A percentile compares a stretch with the other conserved stretches of the same genome.
phyloP scores from a whole-genome alignment of 208 protist genomes.

The Porcisia deanei region DNA sequence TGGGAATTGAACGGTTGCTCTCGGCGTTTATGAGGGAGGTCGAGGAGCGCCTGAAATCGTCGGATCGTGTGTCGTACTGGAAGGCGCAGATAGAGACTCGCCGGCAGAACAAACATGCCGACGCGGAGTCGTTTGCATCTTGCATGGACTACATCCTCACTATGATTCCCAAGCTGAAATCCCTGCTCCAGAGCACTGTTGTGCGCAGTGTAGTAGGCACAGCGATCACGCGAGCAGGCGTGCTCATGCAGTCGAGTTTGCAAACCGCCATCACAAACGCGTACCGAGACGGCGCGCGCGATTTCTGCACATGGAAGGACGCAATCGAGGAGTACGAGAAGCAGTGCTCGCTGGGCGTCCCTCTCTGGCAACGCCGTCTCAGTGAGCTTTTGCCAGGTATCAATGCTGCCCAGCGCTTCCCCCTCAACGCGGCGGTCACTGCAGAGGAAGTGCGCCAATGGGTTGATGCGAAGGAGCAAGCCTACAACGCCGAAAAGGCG shows the following conservation, averaged over 20 bases:
- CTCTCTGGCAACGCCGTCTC: conserved; percentile 69
- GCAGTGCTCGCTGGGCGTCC: conserved; percentile 50
- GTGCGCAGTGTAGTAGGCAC: conserved; percentile 78
- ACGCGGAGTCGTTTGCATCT: conserved; percentile 45
- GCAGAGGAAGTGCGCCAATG: conserved; percentile 59
- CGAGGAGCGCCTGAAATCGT: conserved; percentile 55
- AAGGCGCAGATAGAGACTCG: conserved; percentile 53
- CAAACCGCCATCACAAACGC: conserved; percentile 54
- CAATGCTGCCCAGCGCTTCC: conserved; percentile 68
- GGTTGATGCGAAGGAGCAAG: conserved; percentile 52
- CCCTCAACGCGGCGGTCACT: conserved; percentile 47
- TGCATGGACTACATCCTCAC: conserved; percentile 72
- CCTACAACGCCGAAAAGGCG: conserved; percentile 42
- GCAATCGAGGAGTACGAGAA: conserved; percentile 63
- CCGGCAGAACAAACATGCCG: conserved; percentile 20
- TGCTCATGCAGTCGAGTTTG: conserved; percentile 66
- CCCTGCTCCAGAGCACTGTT: conserved; percentile 70
- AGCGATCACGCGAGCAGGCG: conserved; percentile 60
- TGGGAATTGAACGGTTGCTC: conserved; percentile 78
- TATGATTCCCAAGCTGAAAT: conserved; percentile 63
- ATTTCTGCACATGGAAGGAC: conserved; percentile 60
- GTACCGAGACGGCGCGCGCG: conserved; percentile 46
- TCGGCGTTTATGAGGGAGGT: conserved; percentile 57
- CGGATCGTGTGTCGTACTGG: conserved; percentile 67
- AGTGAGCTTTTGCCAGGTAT: conserved; percentile 47